Evolutionary conservation across 257 asterid species (phyloP).

Genomic region (Rubia yunnanensis): DNA sequence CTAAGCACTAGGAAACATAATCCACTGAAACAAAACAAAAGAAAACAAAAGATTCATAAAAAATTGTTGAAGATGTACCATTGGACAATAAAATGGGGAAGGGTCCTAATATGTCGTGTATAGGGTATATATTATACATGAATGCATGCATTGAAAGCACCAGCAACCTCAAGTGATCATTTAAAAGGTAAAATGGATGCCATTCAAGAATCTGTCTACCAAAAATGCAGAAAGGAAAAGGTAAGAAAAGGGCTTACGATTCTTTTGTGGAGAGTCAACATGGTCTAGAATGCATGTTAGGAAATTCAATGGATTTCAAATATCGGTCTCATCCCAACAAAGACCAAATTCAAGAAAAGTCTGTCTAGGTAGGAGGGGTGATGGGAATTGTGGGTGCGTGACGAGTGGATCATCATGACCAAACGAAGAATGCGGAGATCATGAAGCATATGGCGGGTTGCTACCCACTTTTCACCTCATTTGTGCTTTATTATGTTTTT

Average conservation of each 20-base stretch:
- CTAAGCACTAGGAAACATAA: neutral
- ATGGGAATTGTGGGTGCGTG: constrained; percentile 1
- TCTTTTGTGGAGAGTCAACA: constrained; percentile 11
- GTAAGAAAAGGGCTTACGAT: constrained; percentile 15
- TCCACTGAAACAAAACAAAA: neutral
- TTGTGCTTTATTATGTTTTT: neutral
- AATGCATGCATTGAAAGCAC: neutral
- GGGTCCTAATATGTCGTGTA: neutral
- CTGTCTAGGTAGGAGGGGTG: neutral
- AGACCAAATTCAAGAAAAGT: neutral
- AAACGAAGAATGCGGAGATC: constrained; percentile 7
- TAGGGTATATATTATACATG: neutral
- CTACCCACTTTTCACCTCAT: neutral
- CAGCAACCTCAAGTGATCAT: neutral
- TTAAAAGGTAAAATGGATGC: neutral
- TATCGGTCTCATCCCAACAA: neutral
- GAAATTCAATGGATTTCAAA: neutral
- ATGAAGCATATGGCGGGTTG: constrained; percentile 2
- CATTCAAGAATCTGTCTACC: neutral
- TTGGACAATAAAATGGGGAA: neutral
- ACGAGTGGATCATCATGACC: neutral
- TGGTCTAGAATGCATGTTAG: neutral
- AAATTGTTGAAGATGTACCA: neutral
- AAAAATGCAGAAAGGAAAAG: neutral
- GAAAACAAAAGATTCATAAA: neutral